Conservation (phyloP, 176 grass and related monocot species). For the Metroxylon sagu region DNA sequence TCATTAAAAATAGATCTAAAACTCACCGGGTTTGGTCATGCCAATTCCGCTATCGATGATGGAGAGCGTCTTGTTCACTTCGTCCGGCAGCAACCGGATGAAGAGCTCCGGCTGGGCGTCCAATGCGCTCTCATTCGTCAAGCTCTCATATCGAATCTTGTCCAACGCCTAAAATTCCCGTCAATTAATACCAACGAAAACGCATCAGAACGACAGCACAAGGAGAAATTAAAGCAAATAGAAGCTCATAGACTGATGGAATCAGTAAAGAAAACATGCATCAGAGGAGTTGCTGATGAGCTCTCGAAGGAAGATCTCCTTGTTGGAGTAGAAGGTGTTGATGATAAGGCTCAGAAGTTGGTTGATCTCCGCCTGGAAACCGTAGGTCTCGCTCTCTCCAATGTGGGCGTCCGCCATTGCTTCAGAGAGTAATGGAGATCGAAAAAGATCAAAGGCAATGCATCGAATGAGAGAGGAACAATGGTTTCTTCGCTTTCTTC, state of each 20-base stretch:
- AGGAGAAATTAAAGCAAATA: no score
- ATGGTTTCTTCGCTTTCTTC: no score
- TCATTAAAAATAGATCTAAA: no score
- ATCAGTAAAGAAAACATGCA: background rate
- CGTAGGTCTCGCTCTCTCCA: constrained; percentile 1
- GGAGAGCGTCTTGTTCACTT: constrained; percentile 7
- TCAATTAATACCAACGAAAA: no score
- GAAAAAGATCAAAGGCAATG: no score
- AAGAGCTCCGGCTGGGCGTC: constrained; percentile 7
- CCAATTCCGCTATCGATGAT: constrained; percentile 7
- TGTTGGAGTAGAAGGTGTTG: constrained; percentile 13
- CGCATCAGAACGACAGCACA: no score
- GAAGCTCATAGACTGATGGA: no score
- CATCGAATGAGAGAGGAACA: no score
- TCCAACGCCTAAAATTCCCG: background rate
- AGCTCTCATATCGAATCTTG: constrained; percentile 5
- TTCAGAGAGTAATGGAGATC: no score
- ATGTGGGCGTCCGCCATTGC: constrained; percentile 5
- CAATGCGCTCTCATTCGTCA: constrained; percentile 5
- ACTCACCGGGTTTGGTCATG: background rate
- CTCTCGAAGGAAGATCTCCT: constrained; percentile 6
- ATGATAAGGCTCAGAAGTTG: constrained; percentile 8
- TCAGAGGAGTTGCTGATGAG: constrained; percentile 5
- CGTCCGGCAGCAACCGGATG: constrained; percentile 4
- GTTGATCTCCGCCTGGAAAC: constrained; percentile 10